These are phyloP conservation scores for Lentinula lateritia DNA, from an alignment of 768 basidiomycete genomes.

Conservation along the genomic window DNA sequence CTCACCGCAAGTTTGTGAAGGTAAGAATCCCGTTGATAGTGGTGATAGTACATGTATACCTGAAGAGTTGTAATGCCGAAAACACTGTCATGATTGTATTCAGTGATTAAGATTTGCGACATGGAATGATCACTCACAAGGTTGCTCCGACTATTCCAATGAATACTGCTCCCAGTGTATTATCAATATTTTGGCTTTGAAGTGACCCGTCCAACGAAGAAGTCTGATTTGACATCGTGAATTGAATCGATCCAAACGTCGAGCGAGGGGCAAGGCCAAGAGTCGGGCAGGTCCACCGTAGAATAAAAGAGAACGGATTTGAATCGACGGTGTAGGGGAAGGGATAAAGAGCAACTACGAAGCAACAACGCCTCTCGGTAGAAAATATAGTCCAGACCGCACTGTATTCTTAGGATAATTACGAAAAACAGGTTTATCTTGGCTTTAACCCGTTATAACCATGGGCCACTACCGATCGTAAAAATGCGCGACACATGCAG, in stretches of 20 bases:
- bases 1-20: slow-evolving; percentile 32
- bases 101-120: not conserved
- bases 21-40: slow-evolving; percentile 13
- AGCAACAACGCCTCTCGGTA: not conserved
- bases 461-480: not conserved
- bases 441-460: not conserved
- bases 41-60: slow-evolving; percentile 15
- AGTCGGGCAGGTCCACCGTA: not conserved
- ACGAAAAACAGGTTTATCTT: not conserved
- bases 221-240: not conserved
- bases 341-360: not conserved
- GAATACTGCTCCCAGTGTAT: slow-evolving; percentile 24
- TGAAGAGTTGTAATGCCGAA: slow-evolving; percentile 19
- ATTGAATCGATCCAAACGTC: not conserved
- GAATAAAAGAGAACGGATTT: not conserved
- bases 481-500: not conserved
- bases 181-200: slow-evolving; percentile 12
- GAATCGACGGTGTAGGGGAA: not conserved
- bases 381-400: not conserved
- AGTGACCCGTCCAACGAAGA: not conserved
- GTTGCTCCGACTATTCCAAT: slow-evolving; percentile 20
- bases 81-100: slow-evolving; percentile 7
- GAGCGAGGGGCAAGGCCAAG: not conserved
- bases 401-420: not conserved
- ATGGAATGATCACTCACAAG: slow-evolving; percentile 16